Conservation (phyloP, 139 green algal species). For the Edaphochlamys debaryana region DNA sequence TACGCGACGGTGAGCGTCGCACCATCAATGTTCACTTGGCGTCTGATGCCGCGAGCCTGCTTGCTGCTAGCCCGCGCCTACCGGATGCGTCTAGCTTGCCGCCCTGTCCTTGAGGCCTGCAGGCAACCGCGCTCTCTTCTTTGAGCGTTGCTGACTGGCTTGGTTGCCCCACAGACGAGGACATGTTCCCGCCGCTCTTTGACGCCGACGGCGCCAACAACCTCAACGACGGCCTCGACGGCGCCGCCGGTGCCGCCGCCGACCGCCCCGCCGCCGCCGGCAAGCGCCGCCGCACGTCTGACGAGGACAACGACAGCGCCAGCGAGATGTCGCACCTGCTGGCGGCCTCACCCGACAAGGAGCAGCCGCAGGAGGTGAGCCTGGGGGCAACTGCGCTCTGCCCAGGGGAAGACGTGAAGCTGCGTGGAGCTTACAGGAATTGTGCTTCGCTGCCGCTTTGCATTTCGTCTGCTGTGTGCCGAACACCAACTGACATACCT, state of each 20-base stretch:
- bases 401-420: too few relatives aligned
- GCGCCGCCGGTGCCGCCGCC: background rate
- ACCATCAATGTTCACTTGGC: too few relatives aligned
- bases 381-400: background rate
- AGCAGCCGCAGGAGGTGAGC: background rate
- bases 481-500: too few relatives aligned
- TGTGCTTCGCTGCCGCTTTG: too few relatives aligned
- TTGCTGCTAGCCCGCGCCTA: too few relatives aligned
- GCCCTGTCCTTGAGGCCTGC: background rate
- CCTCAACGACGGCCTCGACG: background rate
- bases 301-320: conserved; percentile 34
- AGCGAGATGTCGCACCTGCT: background rate
- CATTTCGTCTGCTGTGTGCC: too few relatives aligned
- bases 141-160: background rate
- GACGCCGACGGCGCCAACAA: too few relatives aligned
- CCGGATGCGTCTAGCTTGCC: too few relatives aligned
- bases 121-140: background rate
- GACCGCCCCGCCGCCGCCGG: background rate
- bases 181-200: background rate
- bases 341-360: background rate
- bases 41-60: too few relatives aligned
- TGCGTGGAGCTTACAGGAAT: too few relatives aligned
- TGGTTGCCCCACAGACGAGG: background rate
- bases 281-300: conserved; percentile 25
- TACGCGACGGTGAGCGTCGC: background rate